Evolutionary conservation across 352 stramenopile species (phyloP), one percentile per base, ranked within the genome.

Genomic region (Peronosclerospora sorghi): DNA sequence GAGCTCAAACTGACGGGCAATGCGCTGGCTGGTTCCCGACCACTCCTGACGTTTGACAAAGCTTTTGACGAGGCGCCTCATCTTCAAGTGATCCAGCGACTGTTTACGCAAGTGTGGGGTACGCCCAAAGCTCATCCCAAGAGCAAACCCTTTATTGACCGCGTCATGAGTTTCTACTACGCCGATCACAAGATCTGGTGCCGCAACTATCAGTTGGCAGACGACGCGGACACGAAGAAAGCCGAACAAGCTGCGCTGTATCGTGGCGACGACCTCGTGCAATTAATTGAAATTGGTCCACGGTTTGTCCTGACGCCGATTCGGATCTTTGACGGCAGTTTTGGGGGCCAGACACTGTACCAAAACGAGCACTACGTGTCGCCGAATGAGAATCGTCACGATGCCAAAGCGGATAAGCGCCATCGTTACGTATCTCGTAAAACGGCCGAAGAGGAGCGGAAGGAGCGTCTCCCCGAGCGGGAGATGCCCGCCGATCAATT

Each of bases 1-100:
- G 96, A 99, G 72, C 73, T 99, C 30, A 96, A 97, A 73, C 85
- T 99, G 56, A 99, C 95, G 19, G 96, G 96, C 40, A 99, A 99
- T 63, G 97, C 94, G 45, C 87, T 99, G 48, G 90, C 86, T 26
- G 96, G 96, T 7, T 98, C 94, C 37, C 89, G 96, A 19, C 95
- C 96, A 13, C 68, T 99, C 35, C 70, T 99, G 35, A 96, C 91
- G 36, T 99, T 99, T 63, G 95, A 98, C 72, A 73, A 88, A 38
- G 63, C 72, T 8, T 98, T 98, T 47, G 85, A 97, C 38, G 62
- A 74, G 12, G 38, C 51, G 29, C 88, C 90, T 28, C 91, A 98
- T 60, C 69, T 97, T 34, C 81, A 95, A 62, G 61, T 99, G 28
- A 76, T 99, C 34, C 98, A 98, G 65, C 83, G 97, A 52, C 64